Evolutionary conservation across 164 flowering plant genomes (phyloP), one percentile per base, ranked within the genome.

Genomic region (Sextonia rubra): DNA sequence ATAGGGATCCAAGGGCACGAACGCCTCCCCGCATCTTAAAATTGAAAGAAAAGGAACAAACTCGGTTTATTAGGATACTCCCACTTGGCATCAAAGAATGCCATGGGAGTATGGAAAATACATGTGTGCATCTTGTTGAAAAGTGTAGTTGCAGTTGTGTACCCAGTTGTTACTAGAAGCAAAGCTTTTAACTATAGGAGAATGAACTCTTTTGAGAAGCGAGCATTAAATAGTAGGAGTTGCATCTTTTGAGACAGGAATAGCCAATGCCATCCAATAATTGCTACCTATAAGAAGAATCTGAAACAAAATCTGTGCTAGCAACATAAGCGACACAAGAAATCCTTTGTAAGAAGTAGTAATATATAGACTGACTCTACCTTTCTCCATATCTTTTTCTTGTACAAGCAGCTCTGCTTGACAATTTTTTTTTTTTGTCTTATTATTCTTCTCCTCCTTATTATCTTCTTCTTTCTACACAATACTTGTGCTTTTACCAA

Each of bases 261-360:
- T 80, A 49, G 93, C 97, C 94, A 87, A 90, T 47, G 96, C 93
- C 96, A 95, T 95, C 99, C 99, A 95, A 62, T 90, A 95, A 72
- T 95, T 93, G 83, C 99, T 91, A 63, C 84, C 91, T 69, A 93
- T 93, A 71, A 93, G 93, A 78, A 95, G 92, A 18, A 82, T 2
- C 80, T 88, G 90, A 74, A 90, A 91, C 29, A 86, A 71, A 75
- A 83, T 64, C 60, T 85, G 90, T 20, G 83, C 75, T 60, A 92
- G 70, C 74, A 95, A 69, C 74, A 89, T 87, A 12, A 89, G 66
- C 24, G 98, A 96, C 47, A 85, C 90, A 66, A 95, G 83, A 70
- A 88, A 87, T 70, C 99, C 99, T 64, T 88, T 83, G 66, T 90
- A 88, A 17, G 90, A 89, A 7, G 86, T 80, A 44, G 88, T 88